A percentile compares a stretch with the other conserved stretches of the same genome.
These are phyloP conservation scores for Gossypium lobatum DNA, from an alignment of 441 rosid species.

Conservation along the genomic window DNA sequence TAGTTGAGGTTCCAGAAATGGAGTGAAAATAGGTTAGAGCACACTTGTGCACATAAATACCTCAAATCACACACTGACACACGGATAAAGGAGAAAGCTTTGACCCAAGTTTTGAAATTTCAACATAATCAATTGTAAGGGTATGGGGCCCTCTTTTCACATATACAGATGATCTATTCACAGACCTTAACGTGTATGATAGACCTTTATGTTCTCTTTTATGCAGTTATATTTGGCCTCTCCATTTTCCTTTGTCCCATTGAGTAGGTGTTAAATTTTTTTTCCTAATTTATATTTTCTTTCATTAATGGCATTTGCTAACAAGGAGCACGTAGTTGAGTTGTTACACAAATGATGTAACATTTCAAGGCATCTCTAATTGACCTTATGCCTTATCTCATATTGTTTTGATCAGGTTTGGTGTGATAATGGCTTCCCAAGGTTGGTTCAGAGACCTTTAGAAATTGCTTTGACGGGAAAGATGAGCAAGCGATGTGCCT, in stretches of 20 bases:
- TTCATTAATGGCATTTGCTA: background rate
- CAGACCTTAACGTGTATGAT: background rate
- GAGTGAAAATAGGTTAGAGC: background rate
- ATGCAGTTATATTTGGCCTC: background rate
- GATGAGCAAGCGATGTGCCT: conserved; percentile 89
- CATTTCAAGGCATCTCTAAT: background rate
- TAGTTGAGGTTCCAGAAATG: background rate
- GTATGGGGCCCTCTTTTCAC: background rate
- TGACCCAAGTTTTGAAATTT: background rate
- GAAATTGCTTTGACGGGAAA: conserved; percentile 87
- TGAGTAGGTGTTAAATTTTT: background rate
- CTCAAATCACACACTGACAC: background rate
- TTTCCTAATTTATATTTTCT: background rate
- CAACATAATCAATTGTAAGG: background rate
- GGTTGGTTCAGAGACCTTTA: conserved; percentile 74
- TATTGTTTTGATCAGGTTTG: conserved; percentile 51
- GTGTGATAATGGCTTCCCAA: conserved; percentile 84
- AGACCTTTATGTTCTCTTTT: background rate
- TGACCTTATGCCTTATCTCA: background rate
- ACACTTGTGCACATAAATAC: background rate
- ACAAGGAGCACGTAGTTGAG: background rate
- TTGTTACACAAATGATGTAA: background rate
- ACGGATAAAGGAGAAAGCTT: background rate
- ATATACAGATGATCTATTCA: background rate
- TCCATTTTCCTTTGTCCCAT: background rate